Conservation (phyloP, 2,329 filamentous ascomycete genomes). For the Ophiostoma australiae region DNA sequence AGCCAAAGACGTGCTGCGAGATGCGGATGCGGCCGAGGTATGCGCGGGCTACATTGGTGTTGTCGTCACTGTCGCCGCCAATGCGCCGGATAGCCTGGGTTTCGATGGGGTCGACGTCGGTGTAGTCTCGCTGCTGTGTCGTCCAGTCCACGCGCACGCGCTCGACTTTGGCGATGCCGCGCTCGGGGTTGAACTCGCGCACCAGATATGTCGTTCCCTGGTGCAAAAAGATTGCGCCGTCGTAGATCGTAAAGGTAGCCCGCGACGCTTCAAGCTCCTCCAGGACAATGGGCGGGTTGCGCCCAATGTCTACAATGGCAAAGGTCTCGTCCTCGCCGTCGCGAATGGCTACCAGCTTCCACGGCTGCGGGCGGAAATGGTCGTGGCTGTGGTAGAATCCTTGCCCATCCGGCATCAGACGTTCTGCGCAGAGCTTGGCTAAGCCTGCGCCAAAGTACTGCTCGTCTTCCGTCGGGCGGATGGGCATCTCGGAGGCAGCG, state of each 20-base stretch:
- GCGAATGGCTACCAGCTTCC: slow-evolving; percentile 77
- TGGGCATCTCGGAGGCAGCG: slow-evolving; percentile 90
- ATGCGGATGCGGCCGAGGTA: slow-evolving; percentile 86
- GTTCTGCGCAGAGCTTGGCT: slow-evolving; percentile 63
- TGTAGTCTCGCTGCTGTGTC: slow-evolving; percentile 87
- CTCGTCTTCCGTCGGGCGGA: slow-evolving; percentile 69
- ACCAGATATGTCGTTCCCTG: slow-evolving; percentile 93
- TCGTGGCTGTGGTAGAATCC: slow-evolving; percentile 90
- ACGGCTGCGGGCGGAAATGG: slow-evolving; percentile 79
- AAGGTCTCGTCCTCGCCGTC: slow-evolving; percentile 84
- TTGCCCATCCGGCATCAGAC: slow-evolving; percentile 66
- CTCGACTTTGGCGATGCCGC: slow-evolving; percentile 79
- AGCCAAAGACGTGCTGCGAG: slow-evolving; percentile 84
- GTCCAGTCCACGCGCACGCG: slow-evolving; percentile 91
- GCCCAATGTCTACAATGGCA: slow-evolving; percentile 82
- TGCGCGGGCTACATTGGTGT: slow-evolving; percentile 54
- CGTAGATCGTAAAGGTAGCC: slow-evolving; percentile 94
- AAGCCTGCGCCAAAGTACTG: slow-evolving; percentile 76
- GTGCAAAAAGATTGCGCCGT: slow-evolving; percentile 93
- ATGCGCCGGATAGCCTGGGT: slow-evolving; percentile 66
- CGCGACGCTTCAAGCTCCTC: slow-evolving; percentile 94
- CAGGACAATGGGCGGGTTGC: slow-evolving; percentile 75
- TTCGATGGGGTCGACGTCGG: slow-evolving; percentile 88
- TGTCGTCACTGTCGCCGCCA: neutral
- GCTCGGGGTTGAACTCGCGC: slow-evolving; percentile 77